Evolutionary conservation across 2,329 filamentous ascomycete genomes (phyloP).

Genomic region (Diaporthe ilicicola): DNA sequence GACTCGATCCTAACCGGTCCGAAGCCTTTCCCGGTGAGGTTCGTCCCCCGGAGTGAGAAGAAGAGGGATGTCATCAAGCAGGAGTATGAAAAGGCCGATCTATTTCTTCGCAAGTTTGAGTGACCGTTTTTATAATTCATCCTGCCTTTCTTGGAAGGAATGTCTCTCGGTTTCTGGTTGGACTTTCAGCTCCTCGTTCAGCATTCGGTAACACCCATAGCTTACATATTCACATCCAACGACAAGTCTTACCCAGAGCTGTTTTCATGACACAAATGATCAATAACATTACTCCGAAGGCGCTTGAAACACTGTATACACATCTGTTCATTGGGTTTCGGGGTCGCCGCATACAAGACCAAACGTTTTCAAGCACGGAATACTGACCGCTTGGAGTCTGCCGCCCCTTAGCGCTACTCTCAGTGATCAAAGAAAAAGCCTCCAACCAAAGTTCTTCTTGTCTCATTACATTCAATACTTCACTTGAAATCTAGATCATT

Average conservation of each 20-base stretch:
- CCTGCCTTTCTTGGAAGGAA: no score
- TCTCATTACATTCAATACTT: not conserved
- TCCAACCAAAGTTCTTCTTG: not conserved
- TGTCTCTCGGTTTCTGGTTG: not conserved
- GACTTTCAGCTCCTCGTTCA: not conserved
- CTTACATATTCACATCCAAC: not conserved
- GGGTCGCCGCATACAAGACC: not conserved
- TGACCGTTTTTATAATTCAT: not conserved
- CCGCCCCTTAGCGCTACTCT: not conserved
- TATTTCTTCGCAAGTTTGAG: conserved; percentile 25
- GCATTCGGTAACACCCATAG: not conserved
- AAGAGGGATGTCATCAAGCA: conserved; percentile 11
- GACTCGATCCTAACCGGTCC: conserved; percentile 17
- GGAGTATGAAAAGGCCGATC: conserved; percentile 28
- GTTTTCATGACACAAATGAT: not conserved
- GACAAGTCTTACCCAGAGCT: not conserved
- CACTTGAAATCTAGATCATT: not conserved
- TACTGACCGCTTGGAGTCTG: not conserved
- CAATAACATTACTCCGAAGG: not conserved
- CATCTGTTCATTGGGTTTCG: not conserved
- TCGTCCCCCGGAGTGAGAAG: conserved; percentile 13
- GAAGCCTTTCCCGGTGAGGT: conserved; percentile 10
- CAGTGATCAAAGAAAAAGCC: no score
- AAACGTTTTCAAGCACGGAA: not conserved
- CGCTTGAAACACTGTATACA: not conserved